A percentile compares a stretch with the other conserved stretches of the same genome.
phyloP scores from a whole-genome alignment of 345 rosid species.

The Streptanthus diversifolius region DNA sequence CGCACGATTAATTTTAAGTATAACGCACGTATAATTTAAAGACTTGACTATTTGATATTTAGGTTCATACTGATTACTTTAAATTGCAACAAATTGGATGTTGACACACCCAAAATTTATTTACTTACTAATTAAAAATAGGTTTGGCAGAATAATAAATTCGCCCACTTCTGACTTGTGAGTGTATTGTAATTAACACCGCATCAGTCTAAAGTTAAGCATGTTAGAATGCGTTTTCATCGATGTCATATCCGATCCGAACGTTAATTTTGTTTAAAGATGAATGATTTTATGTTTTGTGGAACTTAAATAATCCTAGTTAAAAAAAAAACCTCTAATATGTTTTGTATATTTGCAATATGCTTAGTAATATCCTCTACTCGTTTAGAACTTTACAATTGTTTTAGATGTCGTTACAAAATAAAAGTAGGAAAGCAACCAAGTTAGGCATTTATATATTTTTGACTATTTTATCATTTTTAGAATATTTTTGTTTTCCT shows the following conservation, averaged over 20 bases:
- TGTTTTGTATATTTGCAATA: neutral
- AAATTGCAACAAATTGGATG: neutral
- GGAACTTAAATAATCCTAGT: neutral
- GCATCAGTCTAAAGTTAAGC: neutral
- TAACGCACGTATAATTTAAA: neutral
- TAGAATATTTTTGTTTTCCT: too few species aligned
- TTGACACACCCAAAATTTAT: neutral
- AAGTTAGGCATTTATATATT: neutral
- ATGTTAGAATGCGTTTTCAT: neutral
- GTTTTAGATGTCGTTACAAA: neutral
- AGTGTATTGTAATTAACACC: neutral
- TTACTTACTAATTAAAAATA: neutral
- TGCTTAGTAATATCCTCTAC: neutral
- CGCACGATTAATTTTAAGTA: too few species aligned
- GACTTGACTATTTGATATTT: neutral
- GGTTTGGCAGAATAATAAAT: neutral
- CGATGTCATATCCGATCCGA: neutral
- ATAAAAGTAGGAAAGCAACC: neutral
- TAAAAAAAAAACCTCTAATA: too few species aligned
- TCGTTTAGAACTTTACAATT: neutral
- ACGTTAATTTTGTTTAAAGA: neutral
- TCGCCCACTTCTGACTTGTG: neutral
- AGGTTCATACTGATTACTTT: neutral
- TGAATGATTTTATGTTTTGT: neutral
- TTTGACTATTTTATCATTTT: too few species aligned